Evolutionary conservation across 345 rosid genomes (phyloP).

Genomic region (Linum tenue): DNA sequence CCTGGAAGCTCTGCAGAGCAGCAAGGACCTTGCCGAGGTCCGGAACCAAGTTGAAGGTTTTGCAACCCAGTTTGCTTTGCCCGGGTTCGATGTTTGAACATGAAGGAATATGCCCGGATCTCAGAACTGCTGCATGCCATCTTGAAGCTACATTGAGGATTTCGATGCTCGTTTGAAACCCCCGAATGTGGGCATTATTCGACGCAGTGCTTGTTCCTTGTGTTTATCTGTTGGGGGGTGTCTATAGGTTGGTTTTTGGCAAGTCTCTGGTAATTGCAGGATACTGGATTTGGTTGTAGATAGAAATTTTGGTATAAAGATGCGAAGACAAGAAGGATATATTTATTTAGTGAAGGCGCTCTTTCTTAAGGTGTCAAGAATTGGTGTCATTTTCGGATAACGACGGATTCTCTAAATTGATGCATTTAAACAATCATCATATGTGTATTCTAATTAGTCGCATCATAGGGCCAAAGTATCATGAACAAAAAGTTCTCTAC

Average conservation of each 20-base stretch:
- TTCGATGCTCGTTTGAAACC: not conserved
- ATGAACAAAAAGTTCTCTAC: too few species aligned
- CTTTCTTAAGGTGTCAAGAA: too few species aligned
- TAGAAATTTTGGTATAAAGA: not conserved
- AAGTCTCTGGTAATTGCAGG: not conserved
- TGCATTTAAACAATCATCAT: too few species aligned
- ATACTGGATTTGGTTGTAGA: not conserved
- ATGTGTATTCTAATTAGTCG: too few species aligned
- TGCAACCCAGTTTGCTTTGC: slow-evolving; percentile 85
- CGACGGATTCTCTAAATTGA: too few species aligned
- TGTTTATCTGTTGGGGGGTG: not conserved
- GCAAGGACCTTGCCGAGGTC: slow-evolving; percentile 63
- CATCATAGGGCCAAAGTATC: too few species aligned
- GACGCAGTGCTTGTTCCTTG: not conserved
- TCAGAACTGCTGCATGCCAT: not conserved
- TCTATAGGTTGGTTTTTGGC: not conserved
- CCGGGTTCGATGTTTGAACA: slow-evolving; percentile 55
- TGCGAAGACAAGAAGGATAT: not conserved
- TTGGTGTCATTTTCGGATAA: too few species aligned
- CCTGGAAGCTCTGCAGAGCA: slow-evolving; percentile 51
- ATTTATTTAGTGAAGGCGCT: not conserved
- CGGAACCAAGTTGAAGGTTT: slow-evolving; percentile 71
- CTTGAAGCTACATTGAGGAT: not conserved
- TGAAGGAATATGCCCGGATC: not conserved
- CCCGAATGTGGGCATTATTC: not conserved